Base-by-base conservation (phyloP, 306 rosid genomes). In the Hippophae rhamnoides region DNA sequence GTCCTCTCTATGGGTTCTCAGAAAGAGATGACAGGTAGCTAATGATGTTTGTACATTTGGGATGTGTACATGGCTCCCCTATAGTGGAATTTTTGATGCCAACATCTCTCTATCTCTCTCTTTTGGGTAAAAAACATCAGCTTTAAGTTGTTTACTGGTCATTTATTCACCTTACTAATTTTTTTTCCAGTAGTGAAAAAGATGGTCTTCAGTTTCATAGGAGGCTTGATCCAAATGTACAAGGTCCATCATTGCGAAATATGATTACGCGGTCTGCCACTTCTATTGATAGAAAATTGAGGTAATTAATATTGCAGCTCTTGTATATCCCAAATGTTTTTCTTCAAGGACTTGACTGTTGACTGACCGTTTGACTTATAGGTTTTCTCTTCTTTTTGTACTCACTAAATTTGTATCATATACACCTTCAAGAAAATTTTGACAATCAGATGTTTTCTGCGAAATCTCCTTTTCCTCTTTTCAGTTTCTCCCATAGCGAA, bases 401-500 rank as follows among this genome's bases (percentile, higher is more conserved):
- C 51, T 48, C 14, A 23, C 54, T 65, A 52, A 56, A 51, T 57
- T 51, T 69, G 23, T 59, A 61, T 76, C 55, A 45, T 64, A 68
- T 58, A 23, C 61, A 79, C 68, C 72, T 64, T 70, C 41, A 13
- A 25, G 59, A 81, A 65, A 47, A 69, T 64, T 58, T 42, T 69
- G 64, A 27, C 72, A 66, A 55, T 72, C 71, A 67, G 71, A 64
- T 64, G 13, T 74, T 83, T 64, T 69, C 68, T 65, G 74, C 74
- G 65, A 70, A 67, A 7, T 78, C 62, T 60, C 71, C 78, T 69
- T 73, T 69, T 74, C 81, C 61, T 71, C 78, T 77, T 72, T 76
- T 73, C 86, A 93, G 97, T 89, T 82, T 88, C 62, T 93, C 97
- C 66, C 95, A 84, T 76, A 93, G 95, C 75, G 99, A 93, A 86